Percentiles rank a stretch among this genome's conserved stretches.
These are phyloP conservation scores for Hymenoscyphus infarciens DNA, from an alignment of 2,329 filamentous ascomycete genomes.

Conservation along the genomic window DNA sequence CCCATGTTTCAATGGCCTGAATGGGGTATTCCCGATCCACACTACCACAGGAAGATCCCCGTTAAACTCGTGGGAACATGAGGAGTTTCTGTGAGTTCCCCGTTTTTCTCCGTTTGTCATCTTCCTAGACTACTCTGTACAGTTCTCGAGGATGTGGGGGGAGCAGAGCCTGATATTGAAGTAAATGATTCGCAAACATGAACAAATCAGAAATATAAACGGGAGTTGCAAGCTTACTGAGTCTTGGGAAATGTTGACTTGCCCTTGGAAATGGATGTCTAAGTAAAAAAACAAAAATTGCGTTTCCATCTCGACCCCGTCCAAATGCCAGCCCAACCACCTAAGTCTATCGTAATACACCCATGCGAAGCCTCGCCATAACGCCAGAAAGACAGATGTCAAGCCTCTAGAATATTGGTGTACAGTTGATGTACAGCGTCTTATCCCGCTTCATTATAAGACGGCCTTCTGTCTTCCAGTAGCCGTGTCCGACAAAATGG, in stretches of 20 bases:
- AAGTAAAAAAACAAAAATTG: background rate
- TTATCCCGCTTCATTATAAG: slow-evolving; percentile 18
- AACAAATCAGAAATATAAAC: too few relatives aligned
- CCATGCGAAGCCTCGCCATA: background rate
- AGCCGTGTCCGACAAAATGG: slow-evolving; percentile 28
- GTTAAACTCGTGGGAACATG: too few relatives aligned
- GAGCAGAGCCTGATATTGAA: too few relatives aligned
- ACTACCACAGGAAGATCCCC: too few relatives aligned
- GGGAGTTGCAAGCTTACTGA: background rate
- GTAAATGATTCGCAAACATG: too few relatives aligned
- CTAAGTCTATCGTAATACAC: slow-evolving; percentile 1
- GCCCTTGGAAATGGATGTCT: background rate
- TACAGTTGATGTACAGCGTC: slow-evolving; percentile 4
- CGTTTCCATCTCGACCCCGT: background rate
- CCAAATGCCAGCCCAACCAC: background rate
- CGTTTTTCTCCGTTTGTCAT: too few relatives aligned
- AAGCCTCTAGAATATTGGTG: background rate
- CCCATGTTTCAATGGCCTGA: too few relatives aligned
- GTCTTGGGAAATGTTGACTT: background rate
- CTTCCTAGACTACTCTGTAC: too few relatives aligned
- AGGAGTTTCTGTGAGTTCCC: too few relatives aligned
- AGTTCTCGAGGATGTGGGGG: too few relatives aligned
- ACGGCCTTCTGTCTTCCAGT: slow-evolving; percentile 31
- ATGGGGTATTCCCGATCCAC: too few relatives aligned
- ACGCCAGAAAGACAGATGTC: background rate